phyloP scores from a whole-genome alignment of 2,329 filamentous ascomycete genomes.

The Microascus cirrosus region DNA sequence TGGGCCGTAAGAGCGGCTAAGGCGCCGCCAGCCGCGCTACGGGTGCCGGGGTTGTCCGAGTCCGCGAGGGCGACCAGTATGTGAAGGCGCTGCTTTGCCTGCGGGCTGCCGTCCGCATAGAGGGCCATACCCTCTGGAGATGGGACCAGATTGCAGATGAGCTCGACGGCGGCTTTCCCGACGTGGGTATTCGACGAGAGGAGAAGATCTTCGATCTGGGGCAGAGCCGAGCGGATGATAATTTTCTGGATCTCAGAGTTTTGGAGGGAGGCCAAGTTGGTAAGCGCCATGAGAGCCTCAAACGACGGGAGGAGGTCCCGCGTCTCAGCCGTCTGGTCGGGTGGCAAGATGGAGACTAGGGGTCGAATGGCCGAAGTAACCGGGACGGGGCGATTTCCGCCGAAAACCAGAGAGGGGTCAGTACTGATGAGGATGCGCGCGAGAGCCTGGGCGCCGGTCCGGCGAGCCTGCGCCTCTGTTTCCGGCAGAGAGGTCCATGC shows the following conservation, averaged over 20 bases:
- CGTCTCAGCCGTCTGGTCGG: slow-evolving; percentile 49
- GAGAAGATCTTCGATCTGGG: slow-evolving; percentile 71
- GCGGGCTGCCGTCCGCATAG: slow-evolving; percentile 55
- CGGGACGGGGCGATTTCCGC: slow-evolving; percentile 59
- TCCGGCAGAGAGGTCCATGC: slow-evolving; percentile 53
- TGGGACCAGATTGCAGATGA: slow-evolving; percentile 83
- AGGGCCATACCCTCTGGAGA: slow-evolving; percentile 53
- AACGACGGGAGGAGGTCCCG: slow-evolving; percentile 81
- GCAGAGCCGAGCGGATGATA: slow-evolving; percentile 66
- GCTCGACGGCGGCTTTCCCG: slow-evolving; percentile 73
- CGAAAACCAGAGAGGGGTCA: slow-evolving; percentile 76
- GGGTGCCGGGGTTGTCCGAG: slow-evolving; percentile 67
- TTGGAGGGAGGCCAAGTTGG: slow-evolving; percentile 79
- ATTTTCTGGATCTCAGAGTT: slow-evolving; percentile 50
- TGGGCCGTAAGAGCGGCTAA: slow-evolving; percentile 74
- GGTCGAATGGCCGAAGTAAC: slow-evolving; percentile 74
- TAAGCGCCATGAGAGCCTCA: slow-evolving; percentile 82
- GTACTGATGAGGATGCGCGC: slow-evolving; percentile 80
- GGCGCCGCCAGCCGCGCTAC: slow-evolving; percentile 78
- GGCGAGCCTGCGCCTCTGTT: slow-evolving; percentile 31
- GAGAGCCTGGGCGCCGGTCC: slow-evolving; percentile 66
- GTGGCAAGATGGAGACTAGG: slow-evolving; percentile 61
- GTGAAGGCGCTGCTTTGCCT: slow-evolving; percentile 65
- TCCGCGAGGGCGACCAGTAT: slow-evolving; percentile 82
- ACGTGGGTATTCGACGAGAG: slow-evolving; percentile 66